These are phyloP conservation scores for Polyporus arcularius DNA, from an alignment of 768 basidiomycete species.

Conservation along the genomic window DNA sequence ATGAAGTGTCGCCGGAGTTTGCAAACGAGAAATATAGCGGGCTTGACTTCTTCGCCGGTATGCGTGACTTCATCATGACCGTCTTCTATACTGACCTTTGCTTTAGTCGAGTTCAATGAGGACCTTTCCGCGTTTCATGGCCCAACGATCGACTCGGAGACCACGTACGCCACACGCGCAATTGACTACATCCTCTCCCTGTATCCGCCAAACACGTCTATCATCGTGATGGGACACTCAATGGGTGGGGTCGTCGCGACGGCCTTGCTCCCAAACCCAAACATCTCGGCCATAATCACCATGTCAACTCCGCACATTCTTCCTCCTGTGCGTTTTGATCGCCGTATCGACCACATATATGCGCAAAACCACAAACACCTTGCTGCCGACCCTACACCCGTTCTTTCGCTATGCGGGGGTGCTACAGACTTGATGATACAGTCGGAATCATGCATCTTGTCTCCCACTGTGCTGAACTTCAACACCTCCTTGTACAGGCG, in stretches of 20 bases:
- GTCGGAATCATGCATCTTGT: constrained; percentile 82
- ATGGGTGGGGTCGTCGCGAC: constrained; percentile 96
- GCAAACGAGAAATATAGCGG: constrained; percentile 46
- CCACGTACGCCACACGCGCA: constrained; percentile 67
- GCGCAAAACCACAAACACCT: constrained; percentile 43
- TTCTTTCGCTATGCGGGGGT: constrained; percentile 89
- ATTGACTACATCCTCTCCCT: constrained; percentile 78
- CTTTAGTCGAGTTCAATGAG: constrained; percentile 91
- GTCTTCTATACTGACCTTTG: constrained; percentile 1
- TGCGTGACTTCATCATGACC: constrained; percentile 23
- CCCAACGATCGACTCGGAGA: constrained; percentile 82
- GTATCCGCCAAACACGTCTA: constrained; percentile 61
- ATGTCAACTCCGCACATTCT: constrained; percentile 92
- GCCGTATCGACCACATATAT: constrained; percentile 78
- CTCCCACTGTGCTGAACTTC: constrained; percentile 23
- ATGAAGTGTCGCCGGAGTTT: constrained; percentile 55
- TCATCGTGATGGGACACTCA: constrained; percentile 89
- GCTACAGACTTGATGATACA: constrained; percentile 90
- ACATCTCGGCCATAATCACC: constrained; percentile 84
- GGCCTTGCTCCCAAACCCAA: constrained; percentile 65
- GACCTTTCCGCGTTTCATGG: constrained; percentile 96
- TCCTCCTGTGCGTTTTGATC: constrained; percentile 87
- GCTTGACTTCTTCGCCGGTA: constrained; percentile 88
- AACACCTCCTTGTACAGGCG: constrained; percentile 41
- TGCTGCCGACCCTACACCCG: constrained; percentile 51